Conservation (phyloP, 2,329 filamentous ascomycete genomes). For the Penicillium sp. region DNA sequence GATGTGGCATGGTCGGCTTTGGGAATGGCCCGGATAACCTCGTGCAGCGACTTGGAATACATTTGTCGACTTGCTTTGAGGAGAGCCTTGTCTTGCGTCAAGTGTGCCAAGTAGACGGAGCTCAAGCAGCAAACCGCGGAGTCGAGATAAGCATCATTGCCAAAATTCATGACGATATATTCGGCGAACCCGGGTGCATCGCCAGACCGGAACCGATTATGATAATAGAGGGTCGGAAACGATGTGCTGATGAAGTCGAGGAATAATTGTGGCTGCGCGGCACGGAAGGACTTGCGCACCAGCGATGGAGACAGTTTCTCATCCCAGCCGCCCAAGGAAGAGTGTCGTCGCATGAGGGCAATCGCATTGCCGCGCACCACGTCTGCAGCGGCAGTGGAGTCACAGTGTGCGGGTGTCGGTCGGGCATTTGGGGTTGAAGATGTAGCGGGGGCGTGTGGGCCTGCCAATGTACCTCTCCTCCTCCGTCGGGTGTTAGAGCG, state of each 20-base stretch:
- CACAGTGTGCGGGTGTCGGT: background rate
- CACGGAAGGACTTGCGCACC: constrained; percentile 18
- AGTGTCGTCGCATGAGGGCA: constrained; percentile 23
- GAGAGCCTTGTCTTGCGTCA: constrained; percentile 22
- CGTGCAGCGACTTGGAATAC: constrained; percentile 32
- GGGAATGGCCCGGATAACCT: constrained; percentile 28
- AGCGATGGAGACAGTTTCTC: constrained; percentile 21
- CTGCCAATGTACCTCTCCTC: constrained; percentile 2
- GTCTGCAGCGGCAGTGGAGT: constrained; percentile 9
- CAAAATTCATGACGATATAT: constrained; percentile 23
- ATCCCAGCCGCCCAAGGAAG: constrained; percentile 14
- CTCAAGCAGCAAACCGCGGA: constrained; percentile 26
- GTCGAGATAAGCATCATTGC: constrained; percentile 23
- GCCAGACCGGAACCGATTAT: constrained; percentile 26
- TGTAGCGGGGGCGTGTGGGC: constrained; percentile 1
- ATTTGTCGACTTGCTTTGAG: constrained; percentile 24
- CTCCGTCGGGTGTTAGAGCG: constrained; percentile 13
- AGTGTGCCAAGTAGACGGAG: constrained; percentile 25
- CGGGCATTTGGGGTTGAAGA: background rate
- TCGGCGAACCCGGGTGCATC: constrained; percentile 21
- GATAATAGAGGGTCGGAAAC: constrained; percentile 27
- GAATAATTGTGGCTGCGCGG: constrained; percentile 23
- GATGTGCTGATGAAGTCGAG: constrained; percentile 25
- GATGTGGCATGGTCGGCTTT: constrained; percentile 26
- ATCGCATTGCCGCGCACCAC: constrained; percentile 24